These are phyloP conservation scores for Oryza australiensis DNA, from an alignment of 176 grass and related monocot genomes.

Conservation along the genomic window DNA sequence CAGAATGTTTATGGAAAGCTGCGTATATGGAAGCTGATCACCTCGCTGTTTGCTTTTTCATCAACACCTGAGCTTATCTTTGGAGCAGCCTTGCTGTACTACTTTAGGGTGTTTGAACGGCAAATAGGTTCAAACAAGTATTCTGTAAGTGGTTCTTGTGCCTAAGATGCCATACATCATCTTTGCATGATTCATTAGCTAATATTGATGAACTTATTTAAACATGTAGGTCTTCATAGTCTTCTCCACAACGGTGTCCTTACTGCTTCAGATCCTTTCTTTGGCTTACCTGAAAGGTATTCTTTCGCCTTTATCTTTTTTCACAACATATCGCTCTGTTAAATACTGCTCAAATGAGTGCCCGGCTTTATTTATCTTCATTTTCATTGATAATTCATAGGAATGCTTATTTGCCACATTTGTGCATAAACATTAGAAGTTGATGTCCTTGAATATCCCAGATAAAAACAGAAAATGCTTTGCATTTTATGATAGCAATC, in stretches of 20 bases:
- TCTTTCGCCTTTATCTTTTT: neutral
- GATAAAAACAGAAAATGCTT: neutral
- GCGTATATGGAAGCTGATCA: slow-evolving; percentile 59
- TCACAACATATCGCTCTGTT: neutral
- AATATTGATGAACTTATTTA: slow-evolving; percentile 33
- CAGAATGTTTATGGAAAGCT: slow-evolving; percentile 78
- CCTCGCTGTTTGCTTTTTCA: slow-evolving; percentile 74
- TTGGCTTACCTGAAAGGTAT: slow-evolving; percentile 86
- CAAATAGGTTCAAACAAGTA: slow-evolving; percentile 98
- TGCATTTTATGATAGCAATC: neutral
- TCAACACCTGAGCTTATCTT: slow-evolving; percentile 87
- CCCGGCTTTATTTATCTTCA: slow-evolving; percentile 20
- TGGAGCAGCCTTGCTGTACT: slow-evolving; percentile 75
- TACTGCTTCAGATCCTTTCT: slow-evolving; percentile 73
- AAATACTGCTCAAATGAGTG: neutral
- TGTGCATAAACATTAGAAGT: neutral
- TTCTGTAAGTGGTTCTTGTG: slow-evolving; percentile 54
- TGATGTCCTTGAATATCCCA: neutral
- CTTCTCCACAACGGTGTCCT: slow-evolving; percentile 62
- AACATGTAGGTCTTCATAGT: slow-evolving; percentile 70
- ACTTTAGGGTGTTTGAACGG: slow-evolving; percentile 90
- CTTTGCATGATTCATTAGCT: slow-evolving; percentile 9
- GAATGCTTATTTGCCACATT: neutral
- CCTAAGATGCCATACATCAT: neutral
- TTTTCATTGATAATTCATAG: neutral